Percentiles rank a stretch among this genome's conserved stretches.
Evolutionary conservation across 257 asterid genomes (phyloP).

Genomic region (Salvia rosmarinus): DNA sequence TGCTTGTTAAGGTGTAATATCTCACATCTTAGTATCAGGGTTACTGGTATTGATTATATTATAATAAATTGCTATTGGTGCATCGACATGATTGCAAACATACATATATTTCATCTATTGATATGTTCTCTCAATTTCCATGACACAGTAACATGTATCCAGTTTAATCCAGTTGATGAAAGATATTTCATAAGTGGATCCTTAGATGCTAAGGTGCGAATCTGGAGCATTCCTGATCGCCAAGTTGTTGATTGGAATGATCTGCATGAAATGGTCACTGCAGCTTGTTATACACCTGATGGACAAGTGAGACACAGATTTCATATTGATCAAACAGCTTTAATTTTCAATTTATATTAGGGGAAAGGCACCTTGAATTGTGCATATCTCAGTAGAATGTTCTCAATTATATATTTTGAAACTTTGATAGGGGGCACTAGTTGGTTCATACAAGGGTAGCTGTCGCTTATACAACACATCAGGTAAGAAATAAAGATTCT

Average conservation of each 20-base stretch:
- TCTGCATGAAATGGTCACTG: constrained; percentile 98
- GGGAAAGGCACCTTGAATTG: constrained; percentile 17
- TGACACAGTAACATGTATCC: constrained; percentile 96
- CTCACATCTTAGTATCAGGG: neutral
- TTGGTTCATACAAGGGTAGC: constrained; percentile 98
- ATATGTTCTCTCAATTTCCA: constrained; percentile 38
- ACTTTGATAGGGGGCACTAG: constrained; percentile 78
- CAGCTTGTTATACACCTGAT: constrained; percentile 98
- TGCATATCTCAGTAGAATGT: constrained; percentile 28
- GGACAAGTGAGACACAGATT: constrained; percentile 76
- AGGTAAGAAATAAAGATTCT: constrained; percentile 49
- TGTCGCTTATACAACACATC: constrained; percentile 80
- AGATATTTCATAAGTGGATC: constrained; percentile 98
- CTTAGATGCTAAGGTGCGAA: constrained; percentile 96
- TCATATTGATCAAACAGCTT: constrained; percentile 24
- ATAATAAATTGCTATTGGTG: neutral
- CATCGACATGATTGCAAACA: constrained; percentile 22
- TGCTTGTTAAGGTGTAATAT: neutral
- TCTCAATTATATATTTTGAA: constrained; percentile 30
- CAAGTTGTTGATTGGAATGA: constrained; percentile 99
- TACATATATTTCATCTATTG: constrained; percentile 33
- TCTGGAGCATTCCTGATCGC: constrained; percentile 95
- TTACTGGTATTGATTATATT: neutral
- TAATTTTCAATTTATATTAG: constrained; percentile 30
- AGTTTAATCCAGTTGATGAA: constrained; percentile 97